A percentile compares a stretch with the other conserved stretches of the same genome.
phyloP scores from a whole-genome alignment of 192 early-diverging fungal genomes.

The Backusella psychrophila region DNA sequence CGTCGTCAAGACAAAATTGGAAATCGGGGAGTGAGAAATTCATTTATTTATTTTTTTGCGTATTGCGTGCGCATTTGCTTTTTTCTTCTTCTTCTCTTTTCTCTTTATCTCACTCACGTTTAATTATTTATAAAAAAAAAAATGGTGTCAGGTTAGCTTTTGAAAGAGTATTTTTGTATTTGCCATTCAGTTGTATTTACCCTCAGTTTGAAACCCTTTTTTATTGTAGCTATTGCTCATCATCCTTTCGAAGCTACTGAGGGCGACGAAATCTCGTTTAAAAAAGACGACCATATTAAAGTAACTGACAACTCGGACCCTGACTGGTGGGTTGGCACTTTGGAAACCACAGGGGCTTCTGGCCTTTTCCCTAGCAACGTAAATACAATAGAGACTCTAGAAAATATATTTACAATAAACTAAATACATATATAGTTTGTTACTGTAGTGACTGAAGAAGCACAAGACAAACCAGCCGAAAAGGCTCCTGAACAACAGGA shows the following conservation, averaged over 20 bases:
- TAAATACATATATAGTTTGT: slow-evolving; percentile 19
- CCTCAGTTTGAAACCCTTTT: background rate
- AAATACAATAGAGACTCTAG: background rate
- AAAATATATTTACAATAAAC: background rate
- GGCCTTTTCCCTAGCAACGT: slow-evolving; percentile 53
- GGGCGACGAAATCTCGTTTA: slow-evolving; percentile 62
- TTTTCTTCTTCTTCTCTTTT: background rate
- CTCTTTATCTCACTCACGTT: background rate
- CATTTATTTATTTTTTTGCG: background rate
- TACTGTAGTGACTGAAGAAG: background rate
- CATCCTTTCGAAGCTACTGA: slow-evolving; percentile 55
- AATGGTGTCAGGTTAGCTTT: background rate
- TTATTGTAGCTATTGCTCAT: slow-evolving; percentile 30
- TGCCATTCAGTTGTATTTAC: background rate
- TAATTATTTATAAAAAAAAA: background rate
- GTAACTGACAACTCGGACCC: slow-evolving; percentile 55
- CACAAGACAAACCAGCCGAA: background rate
- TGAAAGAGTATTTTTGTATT: background rate
- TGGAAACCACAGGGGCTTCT: slow-evolving; percentile 21
- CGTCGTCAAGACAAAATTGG: background rate
- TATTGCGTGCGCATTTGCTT: background rate
- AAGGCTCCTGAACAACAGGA: background rate
- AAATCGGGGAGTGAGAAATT: background rate
- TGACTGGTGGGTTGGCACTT: slow-evolving; percentile 51
- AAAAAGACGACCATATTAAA: slow-evolving; percentile 53